Evolutionary conservation across 140 eudicot genomes (phyloP), one percentile per base, ranked within the genome.

Genomic region (Senecio squalidus): DNA sequence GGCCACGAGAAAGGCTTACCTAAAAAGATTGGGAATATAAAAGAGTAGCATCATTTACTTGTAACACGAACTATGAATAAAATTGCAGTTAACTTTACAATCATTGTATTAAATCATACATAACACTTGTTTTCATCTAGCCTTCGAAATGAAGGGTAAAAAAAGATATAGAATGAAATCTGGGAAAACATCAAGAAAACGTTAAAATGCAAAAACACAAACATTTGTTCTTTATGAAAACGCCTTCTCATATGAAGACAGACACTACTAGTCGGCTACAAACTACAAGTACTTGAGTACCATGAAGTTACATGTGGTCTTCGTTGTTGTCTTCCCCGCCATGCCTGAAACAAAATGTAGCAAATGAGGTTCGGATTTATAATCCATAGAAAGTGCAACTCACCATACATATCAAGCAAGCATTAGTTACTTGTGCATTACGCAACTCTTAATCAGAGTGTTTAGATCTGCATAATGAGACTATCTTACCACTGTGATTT

Each of bases 301-400:
- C 21, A 6, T 62, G 29, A 57, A 44, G 51, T 66, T 74, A 77
- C 77, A 74, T 83, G 54, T 58, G 73, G 50, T 74, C 82, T 34
- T 76, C 83, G 6, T 52, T 60, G 29, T 29, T 55, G 45, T 62
- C 81, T 24, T 74, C 95, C 44, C 88, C 88, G 28, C 74, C 92
- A 48, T 74, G 91, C 78, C 95, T 85, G 84, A 63, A 56, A 27
- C 22, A 73, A 15, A 72, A 55, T 45, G 44, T n/a, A 62, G 15
- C 53, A 55, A 25, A 20, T 11, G 33, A 56, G 72, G 34, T 29
- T 55, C 20, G 4, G 40, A 28, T 11, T 26, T 2, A 51, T n/a
- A 51, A 24, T 1, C 14, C 56, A 43, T n/a, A 30, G 28, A 44
- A 3, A 16, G 18, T 9, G 15, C 34, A 8, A 48, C 36, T 62